Conservation (phyloP, 2,329 filamentous ascomycete genomes). For the Fusarium sp. region DNA sequence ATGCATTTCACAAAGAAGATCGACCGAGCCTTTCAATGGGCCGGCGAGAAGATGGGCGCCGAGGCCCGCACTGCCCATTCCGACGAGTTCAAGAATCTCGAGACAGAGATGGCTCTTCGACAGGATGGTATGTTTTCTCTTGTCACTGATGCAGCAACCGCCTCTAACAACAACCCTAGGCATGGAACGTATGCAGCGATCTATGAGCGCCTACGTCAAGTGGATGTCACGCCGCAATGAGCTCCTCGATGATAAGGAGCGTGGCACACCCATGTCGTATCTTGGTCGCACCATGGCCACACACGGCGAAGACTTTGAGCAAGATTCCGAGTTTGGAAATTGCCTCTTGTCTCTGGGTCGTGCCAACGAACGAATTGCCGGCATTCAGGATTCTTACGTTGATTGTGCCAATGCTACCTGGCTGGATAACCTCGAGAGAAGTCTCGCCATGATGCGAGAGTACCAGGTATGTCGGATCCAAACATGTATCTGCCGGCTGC, state of each 20-base stretch:
- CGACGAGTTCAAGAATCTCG: conserved; percentile 90
- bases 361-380: conserved; percentile 86
- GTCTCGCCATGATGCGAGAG: conserved; percentile 94
- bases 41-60: conserved; percentile 92
- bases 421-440: conserved; percentile 91
- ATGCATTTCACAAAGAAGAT: conserved; percentile 82
- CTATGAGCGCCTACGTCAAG: conserved; percentile 87
- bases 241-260: conserved; percentile 83
- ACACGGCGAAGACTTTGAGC: conserved; percentile 93
- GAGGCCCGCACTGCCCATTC: conserved; percentile 87
- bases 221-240: conserved; percentile 86
- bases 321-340: conserved; percentile 89
- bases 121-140: conserved; percentile 74
- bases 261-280: conserved; percentile 79
- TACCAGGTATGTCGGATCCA: conserved; percentile 75
- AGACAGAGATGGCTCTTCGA: conserved; percentile 88
- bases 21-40: conserved; percentile 97
- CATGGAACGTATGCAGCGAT: conserved; percentile 87
- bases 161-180: conserved; percentile 60
- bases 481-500: not conserved
- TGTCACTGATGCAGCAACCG: not conserved
- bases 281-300: conserved; percentile 85
- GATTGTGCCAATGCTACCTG: conserved; percentile 80
- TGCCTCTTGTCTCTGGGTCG: conserved; percentile 82
- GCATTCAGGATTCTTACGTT: conserved; percentile 85